Conservation (phyloP, 352 stramenopile species). For the Phytophthora ohioensis region DNA sequence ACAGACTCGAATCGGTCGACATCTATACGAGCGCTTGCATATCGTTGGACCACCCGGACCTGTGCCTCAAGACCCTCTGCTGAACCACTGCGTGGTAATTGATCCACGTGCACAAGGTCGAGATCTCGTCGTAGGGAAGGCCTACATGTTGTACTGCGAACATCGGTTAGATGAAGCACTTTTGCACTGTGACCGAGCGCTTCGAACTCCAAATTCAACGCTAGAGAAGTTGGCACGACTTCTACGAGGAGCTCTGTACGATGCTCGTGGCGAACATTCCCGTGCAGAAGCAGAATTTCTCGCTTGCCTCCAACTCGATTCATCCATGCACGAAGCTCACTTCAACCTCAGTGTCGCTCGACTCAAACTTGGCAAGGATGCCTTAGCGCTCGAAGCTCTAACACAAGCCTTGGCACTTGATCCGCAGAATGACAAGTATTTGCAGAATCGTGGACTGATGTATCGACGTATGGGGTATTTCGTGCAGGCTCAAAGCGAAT, state of each 20-base stretch:
- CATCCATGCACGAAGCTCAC: constrained; percentile 65
- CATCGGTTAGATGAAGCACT: constrained; percentile 66
- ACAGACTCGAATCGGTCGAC: constrained; percentile 64
- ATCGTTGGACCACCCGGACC: constrained; percentile 48
- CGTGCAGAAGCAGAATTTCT: constrained; percentile 63
- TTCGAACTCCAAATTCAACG: constrained; percentile 59
- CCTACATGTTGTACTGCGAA: constrained; percentile 66
- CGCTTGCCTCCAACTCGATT: constrained; percentile 49
- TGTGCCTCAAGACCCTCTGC: constrained; percentile 65
- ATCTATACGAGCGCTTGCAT: constrained; percentile 64
- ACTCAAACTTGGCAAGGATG: constrained; percentile 61
- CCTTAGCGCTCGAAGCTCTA: constrained; percentile 45
- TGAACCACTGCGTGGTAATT: constrained; percentile 73
- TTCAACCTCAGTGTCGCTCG: constrained; percentile 68
- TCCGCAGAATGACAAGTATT: constrained; percentile 53
- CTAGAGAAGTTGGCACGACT: constrained; percentile 71
- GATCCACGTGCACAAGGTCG: constrained; percentile 54
- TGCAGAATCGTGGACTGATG: constrained; percentile 64
- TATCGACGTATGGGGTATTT: constrained; percentile 65
- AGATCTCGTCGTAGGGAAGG: constrained; percentile 60
- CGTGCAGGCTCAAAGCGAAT: constrained; percentile 57
- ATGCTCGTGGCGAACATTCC: constrained; percentile 52
- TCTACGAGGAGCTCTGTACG: constrained; percentile 65
- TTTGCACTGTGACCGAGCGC: constrained; percentile 58
- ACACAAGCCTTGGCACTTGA: constrained; percentile 51